Conservation (phyloP, 2,329 filamentous ascomycete genomes). For the Venturia nashicola region DNA sequence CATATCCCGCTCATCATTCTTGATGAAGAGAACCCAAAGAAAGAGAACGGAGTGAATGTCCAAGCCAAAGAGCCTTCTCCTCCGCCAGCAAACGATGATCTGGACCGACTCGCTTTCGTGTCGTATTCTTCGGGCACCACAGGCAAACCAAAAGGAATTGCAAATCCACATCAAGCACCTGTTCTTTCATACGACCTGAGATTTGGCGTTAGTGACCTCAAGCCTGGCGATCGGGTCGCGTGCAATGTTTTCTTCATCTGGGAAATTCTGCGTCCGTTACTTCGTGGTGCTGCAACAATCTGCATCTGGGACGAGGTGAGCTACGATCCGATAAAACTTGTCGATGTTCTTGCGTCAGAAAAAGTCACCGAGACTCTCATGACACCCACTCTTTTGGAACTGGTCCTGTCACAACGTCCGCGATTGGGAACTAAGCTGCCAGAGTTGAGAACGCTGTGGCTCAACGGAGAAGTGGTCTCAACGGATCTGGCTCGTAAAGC, state of each 20-base stretch:
- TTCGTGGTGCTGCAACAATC: slow-evolving; percentile 65
- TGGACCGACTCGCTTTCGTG: slow-evolving; percentile 68
- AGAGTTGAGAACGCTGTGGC: slow-evolving; percentile 58
- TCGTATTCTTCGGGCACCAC: slow-evolving; percentile 71
- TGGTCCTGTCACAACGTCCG: slow-evolving; percentile 58
- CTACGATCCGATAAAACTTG: slow-evolving; percentile 64
- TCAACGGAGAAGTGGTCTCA: slow-evolving; percentile 74
- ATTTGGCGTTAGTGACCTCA: slow-evolving; percentile 56
- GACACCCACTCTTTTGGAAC: slow-evolving; percentile 68
- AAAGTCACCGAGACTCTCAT: slow-evolving; percentile 69
- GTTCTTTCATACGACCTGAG: slow-evolving; percentile 63
- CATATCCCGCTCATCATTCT: slow-evolving; percentile 52
- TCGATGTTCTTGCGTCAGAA: slow-evolving; percentile 54
- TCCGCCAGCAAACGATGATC: slow-evolving; percentile 50
- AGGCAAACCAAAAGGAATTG: slow-evolving; percentile 70
- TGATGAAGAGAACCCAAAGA: slow-evolving; percentile 31
- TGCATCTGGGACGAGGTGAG: slow-evolving; percentile 64
- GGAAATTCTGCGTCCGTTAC: slow-evolving; percentile 67
- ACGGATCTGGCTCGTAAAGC: slow-evolving; percentile 62
- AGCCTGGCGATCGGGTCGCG: slow-evolving; percentile 65
- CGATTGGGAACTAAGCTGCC: slow-evolving; percentile 52
- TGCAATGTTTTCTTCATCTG: slow-evolving; percentile 83
- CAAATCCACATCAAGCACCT: slow-evolving; percentile 63
- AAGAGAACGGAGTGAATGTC: slow-evolving; percentile 16
- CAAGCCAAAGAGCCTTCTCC: slow-evolving; percentile 32